Evolutionary conservation across 164 flowering plant genomes (phyloP).

Genomic region (Sedum album): DNA sequence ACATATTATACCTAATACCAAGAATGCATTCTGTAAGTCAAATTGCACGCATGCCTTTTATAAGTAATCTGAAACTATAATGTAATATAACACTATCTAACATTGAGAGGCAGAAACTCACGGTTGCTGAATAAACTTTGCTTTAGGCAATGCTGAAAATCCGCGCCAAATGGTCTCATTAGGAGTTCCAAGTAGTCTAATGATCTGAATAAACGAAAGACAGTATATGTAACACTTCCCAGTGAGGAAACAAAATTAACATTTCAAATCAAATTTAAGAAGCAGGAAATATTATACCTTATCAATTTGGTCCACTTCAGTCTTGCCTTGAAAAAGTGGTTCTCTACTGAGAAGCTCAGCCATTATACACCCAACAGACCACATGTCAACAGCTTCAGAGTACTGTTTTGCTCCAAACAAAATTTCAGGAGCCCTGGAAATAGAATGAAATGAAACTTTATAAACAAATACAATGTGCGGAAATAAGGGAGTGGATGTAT

Average conservation of each 20-base stretch:
- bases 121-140: conserved; percentile 34
- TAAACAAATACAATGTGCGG: no score
- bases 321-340: conserved; percentile 53
- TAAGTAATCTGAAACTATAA: not conserved
- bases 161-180: conserved; percentile 39
- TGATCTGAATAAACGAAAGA: conserved; percentile 19
- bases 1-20: conserved; percentile 21
- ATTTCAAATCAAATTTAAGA: no score
- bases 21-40: not conserved
- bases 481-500: no score
- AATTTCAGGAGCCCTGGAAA: conserved; percentile 74
- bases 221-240: no score
- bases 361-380: conserved; percentile 88
- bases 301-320: conserved; percentile 55
- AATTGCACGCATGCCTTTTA: not conserved
- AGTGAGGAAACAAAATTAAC: not conserved
- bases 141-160: conserved; percentile 32
- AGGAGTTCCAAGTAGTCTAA: conserved; percentile 29
- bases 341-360: conserved; percentile 57
- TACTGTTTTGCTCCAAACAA: conserved; percentile 54
- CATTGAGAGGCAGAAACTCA: conserved; percentile 15
- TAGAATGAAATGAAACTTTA: not conserved
- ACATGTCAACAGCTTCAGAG: conserved; percentile 80
- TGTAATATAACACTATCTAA: no score
- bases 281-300: no score